Evolutionary conservation across 441 rosid genomes (phyloP).

Genomic region (Erodium moschatum): DNA sequence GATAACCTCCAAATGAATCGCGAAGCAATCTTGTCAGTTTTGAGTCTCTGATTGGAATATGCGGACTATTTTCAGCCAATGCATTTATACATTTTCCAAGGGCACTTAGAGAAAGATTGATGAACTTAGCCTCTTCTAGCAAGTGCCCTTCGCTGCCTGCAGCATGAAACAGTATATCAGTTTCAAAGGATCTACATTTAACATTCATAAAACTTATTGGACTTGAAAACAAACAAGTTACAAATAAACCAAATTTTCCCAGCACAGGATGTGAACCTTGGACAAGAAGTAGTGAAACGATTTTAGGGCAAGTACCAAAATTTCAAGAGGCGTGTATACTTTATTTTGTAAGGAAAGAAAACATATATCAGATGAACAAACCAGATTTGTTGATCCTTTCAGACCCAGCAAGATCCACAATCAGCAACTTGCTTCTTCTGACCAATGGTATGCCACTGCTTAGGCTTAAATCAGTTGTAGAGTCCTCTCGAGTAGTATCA

Average conservation of each 20-base stretch:
- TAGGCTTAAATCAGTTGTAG: constrained; percentile 24
- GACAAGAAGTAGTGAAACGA: not conserved
- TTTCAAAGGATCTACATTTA: constrained; percentile 1
- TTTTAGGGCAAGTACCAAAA: constrained; percentile 13
- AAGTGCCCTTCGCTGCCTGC: constrained; percentile 96
- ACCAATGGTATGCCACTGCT: constrained; percentile 49
- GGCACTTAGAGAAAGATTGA: constrained; percentile 93
- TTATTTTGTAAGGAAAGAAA: not conserved
- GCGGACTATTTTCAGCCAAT: constrained; percentile 85
- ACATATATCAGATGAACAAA: constrained; percentile 16
- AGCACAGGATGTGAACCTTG: constrained; percentile 2
- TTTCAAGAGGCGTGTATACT: not conserved
- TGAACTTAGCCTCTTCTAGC: constrained; percentile 97
- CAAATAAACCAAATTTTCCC: constrained; percentile 11
- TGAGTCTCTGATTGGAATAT: constrained; percentile 95
- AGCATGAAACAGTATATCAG: not conserved
- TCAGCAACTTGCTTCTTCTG: constrained; percentile 78
- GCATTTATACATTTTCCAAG: constrained; percentile 98
- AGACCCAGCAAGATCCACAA: constrained; percentile 99
- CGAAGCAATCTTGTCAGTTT: constrained; percentile 96
- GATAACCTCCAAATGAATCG: constrained; percentile 94
- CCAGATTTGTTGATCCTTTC: constrained; percentile 98
- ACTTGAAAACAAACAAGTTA: constrained; percentile 5
- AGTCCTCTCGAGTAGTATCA: constrained; percentile 28
- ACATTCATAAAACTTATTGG: not conserved